Percentiles rank a stretch among this genome's conserved stretches.
These are phyloP conservation scores for Emergomyces orientalis DNA, from an alignment of 2,329 filamentous ascomycete genomes.

Conservation along the genomic window DNA sequence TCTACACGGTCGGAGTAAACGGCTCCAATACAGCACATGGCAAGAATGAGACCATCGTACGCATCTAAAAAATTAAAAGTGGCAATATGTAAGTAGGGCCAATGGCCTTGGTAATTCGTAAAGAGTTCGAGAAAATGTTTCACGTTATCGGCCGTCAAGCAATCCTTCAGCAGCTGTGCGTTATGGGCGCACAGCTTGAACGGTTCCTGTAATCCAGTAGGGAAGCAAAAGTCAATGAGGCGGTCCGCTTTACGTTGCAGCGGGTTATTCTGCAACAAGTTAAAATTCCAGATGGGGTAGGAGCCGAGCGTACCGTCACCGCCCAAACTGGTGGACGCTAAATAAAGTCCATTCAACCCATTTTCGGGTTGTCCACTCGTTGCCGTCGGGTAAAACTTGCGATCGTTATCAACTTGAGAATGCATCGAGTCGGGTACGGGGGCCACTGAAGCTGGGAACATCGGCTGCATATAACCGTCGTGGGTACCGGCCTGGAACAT, in stretches of 20 bases:
- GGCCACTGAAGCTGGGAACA: slow-evolving; percentile 56
- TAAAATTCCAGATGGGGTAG: slow-evolving; percentile 33
- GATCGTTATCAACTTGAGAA: slow-evolving; percentile 53
- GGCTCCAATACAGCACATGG: slow-evolving; percentile 64
- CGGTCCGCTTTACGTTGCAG: slow-evolving; percentile 37
- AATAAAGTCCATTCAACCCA: slow-evolving; percentile 40
- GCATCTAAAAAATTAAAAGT: slow-evolving; percentile 59
- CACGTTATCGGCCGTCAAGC: slow-evolving; percentile 58
- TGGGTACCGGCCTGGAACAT: slow-evolving; percentile 68
- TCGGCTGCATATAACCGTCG: slow-evolving; percentile 53
- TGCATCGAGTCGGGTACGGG: slow-evolving; percentile 62
- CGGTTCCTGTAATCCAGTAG: slow-evolving; percentile 48
- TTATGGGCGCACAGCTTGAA: slow-evolving; percentile 46
- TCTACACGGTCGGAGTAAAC: slow-evolving; percentile 60
- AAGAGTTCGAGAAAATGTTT: slow-evolving; percentile 60
- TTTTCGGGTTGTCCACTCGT: slow-evolving; percentile 29
- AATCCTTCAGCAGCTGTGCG: slow-evolving; percentile 34
- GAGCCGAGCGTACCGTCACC: slow-evolving; percentile 40
- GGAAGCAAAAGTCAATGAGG: slow-evolving; percentile 50
- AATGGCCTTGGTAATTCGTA: slow-evolving; percentile 64
- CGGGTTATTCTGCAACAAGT: slow-evolving; percentile 44
- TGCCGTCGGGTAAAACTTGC: slow-evolving; percentile 43
- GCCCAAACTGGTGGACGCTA: slow-evolving; percentile 39
- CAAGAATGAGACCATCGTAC: slow-evolving; percentile 57
- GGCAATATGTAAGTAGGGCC: slow-evolving; percentile 61